Base-by-base conservation (phyloP, 2,329 filamentous ascomycete genomes). In the Fusarium sterilihyphosum region DNA sequence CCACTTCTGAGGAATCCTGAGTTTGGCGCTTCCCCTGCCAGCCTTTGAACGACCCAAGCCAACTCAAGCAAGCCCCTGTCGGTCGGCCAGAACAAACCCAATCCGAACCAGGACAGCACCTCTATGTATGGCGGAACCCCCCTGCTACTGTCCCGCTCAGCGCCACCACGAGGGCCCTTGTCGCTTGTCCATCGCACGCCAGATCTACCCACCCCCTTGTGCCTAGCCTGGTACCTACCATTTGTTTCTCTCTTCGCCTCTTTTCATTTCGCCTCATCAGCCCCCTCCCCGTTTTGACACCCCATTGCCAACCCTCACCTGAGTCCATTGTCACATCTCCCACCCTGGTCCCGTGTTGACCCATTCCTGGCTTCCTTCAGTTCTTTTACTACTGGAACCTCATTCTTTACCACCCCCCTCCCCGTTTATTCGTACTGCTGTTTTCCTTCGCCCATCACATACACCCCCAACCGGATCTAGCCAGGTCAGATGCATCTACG, bases 401-500 rank as follows among this genome's bases (percentile, higher is more conserved):
- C 70, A 54, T 74, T 69, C 61, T 67, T 61, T 70, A 71, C 71
- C 70, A 70, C 74, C 70, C 66, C 69, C 70, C 61, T 62, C 70
- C 62, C 74, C 74, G 67, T 75, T 70, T 71, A 62, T 67, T 72
- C 60, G 53, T 53, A 53, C 50, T 61, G 52, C 61, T 72, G 53
- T 72, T 67, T 67, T 75, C 65, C 63, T 64, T 74, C 69, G 65
- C 59, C 72, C 74, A 61, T 73, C 70, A 69, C 60, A 52, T 61
- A 70, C 73, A 54, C 67, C 75, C 75, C 77, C 74, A 74, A 75
- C 74, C 75, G 76, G 77, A 78, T 78, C 77, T 78, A 73, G 78
- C 76, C 78, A 81, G 80, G 78, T 79, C 80, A 81, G 80, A 82
- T 83, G 81, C 78, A 81, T 82, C 81, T 77, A 79, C 75, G 78